Conservation (phyloP, 2,329 filamentous ascomycete species). For the Aureobasidium subglaciale region DNA sequence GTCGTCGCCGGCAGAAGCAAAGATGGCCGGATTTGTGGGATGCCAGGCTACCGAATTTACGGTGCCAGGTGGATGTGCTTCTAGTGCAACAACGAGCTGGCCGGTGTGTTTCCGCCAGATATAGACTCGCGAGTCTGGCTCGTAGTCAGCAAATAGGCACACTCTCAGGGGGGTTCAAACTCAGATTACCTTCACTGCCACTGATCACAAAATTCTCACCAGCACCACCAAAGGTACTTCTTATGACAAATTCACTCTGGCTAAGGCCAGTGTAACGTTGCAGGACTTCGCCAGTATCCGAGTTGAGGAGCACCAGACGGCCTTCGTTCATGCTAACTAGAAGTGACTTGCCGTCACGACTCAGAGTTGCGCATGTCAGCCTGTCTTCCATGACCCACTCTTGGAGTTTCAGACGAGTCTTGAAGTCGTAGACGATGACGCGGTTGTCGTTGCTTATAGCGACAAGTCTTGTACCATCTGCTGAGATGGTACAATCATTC, state of each 20-base stretch:
- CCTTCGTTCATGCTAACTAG: constrained; percentile 76
- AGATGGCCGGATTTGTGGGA: constrained; percentile 70
- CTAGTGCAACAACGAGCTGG: constrained; percentile 64
- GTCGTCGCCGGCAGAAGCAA: constrained; percentile 89
- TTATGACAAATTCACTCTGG: constrained; percentile 71
- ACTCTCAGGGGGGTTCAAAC: too few species aligned
- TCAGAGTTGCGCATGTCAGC: constrained; percentile 74
- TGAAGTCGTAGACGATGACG: constrained; percentile 75
- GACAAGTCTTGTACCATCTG: constrained; percentile 71
- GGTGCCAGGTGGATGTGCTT: constrained; percentile 65
- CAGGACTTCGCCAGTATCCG: constrained; percentile 60
- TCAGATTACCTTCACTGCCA: constrained; percentile 80
- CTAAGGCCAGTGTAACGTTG: constrained; percentile 69
- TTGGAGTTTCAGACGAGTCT: constrained; percentile 66
- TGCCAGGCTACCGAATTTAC: constrained; percentile 91
- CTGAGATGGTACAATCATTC: constrained; percentile 76
- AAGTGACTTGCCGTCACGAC: constrained; percentile 69
- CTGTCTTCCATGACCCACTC: constrained; percentile 62
- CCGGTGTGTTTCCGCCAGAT: constrained; percentile 90
- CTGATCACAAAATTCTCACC: constrained; percentile 87
- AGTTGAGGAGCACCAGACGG: constrained; percentile 70
- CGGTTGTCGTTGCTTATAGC: constrained; percentile 64
- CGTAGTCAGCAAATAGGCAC: constrained; percentile 22
- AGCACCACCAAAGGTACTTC: constrained; percentile 79
- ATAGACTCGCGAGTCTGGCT: constrained; percentile 59